Conservation (phyloP, 177 flowering plant genomes). For the Vitis hybrid region DNA sequence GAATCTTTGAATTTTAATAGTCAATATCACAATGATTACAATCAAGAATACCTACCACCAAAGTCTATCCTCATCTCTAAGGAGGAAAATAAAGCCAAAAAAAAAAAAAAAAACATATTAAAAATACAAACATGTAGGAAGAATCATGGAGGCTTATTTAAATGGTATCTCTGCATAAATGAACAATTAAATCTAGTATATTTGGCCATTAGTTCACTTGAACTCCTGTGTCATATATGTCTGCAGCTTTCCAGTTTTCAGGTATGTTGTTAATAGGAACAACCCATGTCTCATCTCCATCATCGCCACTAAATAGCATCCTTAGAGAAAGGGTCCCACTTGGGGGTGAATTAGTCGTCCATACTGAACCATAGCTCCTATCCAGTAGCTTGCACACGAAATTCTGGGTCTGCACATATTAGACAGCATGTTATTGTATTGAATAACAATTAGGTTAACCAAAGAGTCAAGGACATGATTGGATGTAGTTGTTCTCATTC, state of each 20-base stretch:
- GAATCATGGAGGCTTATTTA: not conserved
- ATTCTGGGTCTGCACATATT: constrained; percentile 53
- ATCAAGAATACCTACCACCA: not conserved
- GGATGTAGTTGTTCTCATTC: too few relatives aligned
- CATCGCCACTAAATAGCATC: constrained; percentile 69
- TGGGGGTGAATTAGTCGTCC: constrained; percentile 68
- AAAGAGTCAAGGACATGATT: not conserved
- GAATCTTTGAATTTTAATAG: not conserved
- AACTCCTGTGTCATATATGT: constrained; percentile 74
- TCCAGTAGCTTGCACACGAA: constrained; percentile 75
- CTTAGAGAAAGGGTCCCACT: constrained; percentile 65
- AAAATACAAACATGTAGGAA: not conserved
- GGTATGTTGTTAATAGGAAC: constrained; percentile 66
- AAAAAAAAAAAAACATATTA: not conserved
- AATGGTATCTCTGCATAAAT: not conserved
- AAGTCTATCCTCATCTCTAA: not conserved
- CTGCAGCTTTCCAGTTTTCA: constrained; percentile 74
- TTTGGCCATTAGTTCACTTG: constrained; percentile 40
- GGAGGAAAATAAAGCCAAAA: not conserved
- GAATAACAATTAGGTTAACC: not conserved
- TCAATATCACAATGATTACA: constrained; percentile 13
- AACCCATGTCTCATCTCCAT: constrained; percentile 78
- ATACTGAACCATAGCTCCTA: constrained; percentile 75
- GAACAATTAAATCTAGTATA: not conserved
- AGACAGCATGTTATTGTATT: too few relatives aligned